Percentiles rank a stretch among this genome's conserved stretches.
Conservation (phyloP, 768 basidiomycete genomes). For the Psilocybe azurescens region DNA sequence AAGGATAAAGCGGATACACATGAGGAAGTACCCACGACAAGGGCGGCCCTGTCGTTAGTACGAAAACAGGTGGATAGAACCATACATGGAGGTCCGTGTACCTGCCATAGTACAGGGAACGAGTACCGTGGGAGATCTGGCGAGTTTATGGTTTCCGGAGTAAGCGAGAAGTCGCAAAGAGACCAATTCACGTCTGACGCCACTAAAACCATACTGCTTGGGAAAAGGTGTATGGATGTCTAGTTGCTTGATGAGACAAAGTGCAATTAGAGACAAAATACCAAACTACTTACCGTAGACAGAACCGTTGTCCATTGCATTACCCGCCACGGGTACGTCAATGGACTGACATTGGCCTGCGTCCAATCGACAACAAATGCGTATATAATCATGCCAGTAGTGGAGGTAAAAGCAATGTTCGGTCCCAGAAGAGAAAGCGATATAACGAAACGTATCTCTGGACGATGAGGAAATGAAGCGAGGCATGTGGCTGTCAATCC, state of each 20-base stretch:
- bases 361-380: conserved; percentile 1
- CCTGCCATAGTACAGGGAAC: background rate
- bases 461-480: background rate
- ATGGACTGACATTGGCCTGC: background rate
- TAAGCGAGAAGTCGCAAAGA: background rate
- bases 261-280: background rate
- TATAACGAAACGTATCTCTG: background rate
- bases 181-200: background rate
- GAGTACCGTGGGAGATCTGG: background rate
- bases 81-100: background rate
- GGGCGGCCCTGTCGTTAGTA: background rate
- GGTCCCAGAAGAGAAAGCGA: background rate
- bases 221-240: background rate
- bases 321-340: background rate
- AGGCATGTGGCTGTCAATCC: background rate
- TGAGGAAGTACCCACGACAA: background rate
- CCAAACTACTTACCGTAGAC: background rate
- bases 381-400: background rate
- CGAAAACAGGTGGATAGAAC: background rate
- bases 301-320: background rate
- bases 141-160: background rate
- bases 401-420: background rate
- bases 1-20: background rate
- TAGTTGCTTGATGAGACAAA: background rate
- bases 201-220: background rate